These are phyloP conservation scores for Bryum argenteum DNA, from an alignment of 225 moss, liverwort and hornwort species.

Conservation along the genomic window DNA sequence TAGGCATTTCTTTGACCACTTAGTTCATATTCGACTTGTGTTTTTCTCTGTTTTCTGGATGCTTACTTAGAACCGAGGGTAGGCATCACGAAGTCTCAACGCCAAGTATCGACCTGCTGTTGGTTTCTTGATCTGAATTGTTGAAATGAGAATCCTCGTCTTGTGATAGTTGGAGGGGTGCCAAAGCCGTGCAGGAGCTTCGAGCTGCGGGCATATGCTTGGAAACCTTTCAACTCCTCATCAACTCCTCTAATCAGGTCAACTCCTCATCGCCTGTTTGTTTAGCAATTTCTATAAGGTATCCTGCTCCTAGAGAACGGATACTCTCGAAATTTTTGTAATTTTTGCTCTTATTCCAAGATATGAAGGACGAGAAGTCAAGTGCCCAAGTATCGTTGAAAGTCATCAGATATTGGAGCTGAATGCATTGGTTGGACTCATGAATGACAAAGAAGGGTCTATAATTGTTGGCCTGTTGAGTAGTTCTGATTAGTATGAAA, in stretches of 20 bases:
- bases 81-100: not conserved
- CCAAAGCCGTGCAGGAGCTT: slow-evolving; percentile 66
- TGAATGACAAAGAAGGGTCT: not conserved
- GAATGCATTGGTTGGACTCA: not conserved
- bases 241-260: slow-evolving; percentile 59
- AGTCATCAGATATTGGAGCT: not conserved
- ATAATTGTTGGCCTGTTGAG: not conserved
- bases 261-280: not conserved
- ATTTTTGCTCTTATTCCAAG: not conserved
- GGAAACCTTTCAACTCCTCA: slow-evolving; percentile 60
- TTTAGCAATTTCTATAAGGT: not conserved
- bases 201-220: slow-evolving; percentile 65
- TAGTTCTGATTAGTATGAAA: not conserved
- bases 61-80: not conserved
- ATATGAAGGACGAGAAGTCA: not conserved
- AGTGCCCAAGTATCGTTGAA: not conserved
- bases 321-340: not conserved
- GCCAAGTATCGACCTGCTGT: not conserved
- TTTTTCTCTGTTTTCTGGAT: not conserved
- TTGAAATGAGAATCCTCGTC: not conserved
- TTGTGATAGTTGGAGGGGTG: slow-evolving; percentile 67
- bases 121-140: not conserved
- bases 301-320: not conserved
- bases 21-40: not conserved
- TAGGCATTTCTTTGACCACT: not conserved